Percentiles rank a stretch among this genome's conserved stretches.
Conservation (phyloP, 257 asterid species). For the Solanum arcanum region DNA sequence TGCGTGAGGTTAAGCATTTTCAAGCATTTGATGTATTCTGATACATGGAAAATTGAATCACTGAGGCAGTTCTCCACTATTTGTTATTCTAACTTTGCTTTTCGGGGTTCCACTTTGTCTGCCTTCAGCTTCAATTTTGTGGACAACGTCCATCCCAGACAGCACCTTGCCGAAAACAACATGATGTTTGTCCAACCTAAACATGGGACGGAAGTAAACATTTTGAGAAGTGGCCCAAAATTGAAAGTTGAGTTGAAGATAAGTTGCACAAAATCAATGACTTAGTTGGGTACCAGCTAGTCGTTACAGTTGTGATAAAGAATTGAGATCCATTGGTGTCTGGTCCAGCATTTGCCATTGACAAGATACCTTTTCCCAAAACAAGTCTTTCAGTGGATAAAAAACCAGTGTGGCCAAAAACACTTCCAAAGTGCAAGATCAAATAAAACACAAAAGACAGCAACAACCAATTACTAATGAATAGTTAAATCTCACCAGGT, state of each 20-base stretch:
- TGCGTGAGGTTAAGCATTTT: neutral
- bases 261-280: neutral
- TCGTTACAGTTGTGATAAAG: constrained; percentile 65
- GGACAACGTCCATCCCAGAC: constrained; percentile 80
- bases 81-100: constrained; percentile 39
- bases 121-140: constrained; percentile 64
- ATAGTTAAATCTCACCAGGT: constrained; percentile 46
- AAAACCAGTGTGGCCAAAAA: neutral
- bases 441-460: neutral
- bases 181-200: constrained; percentile 87
- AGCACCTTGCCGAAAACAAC: constrained; percentile 91
- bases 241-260: neutral
- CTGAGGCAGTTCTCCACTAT: constrained; percentile 59
- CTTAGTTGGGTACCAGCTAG: constrained; percentile 41
- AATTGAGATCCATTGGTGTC: constrained; percentile 92
- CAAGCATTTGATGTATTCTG: neutral
- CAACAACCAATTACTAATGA: neutral
- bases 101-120: constrained; percentile 50
- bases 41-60: constrained; percentile 6
- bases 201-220: neutral
- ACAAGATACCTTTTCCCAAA: constrained; percentile 47
- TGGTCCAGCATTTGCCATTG: constrained; percentile 88
- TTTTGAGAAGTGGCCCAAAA: neutral
- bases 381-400: neutral
- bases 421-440: neutral